A percentile compares a stretch with the other conserved stretches of the same genome.
Evolutionary conservation across 169 alveolate genomes (phyloP).

Genomic region (Plasmodium inui): DNA sequence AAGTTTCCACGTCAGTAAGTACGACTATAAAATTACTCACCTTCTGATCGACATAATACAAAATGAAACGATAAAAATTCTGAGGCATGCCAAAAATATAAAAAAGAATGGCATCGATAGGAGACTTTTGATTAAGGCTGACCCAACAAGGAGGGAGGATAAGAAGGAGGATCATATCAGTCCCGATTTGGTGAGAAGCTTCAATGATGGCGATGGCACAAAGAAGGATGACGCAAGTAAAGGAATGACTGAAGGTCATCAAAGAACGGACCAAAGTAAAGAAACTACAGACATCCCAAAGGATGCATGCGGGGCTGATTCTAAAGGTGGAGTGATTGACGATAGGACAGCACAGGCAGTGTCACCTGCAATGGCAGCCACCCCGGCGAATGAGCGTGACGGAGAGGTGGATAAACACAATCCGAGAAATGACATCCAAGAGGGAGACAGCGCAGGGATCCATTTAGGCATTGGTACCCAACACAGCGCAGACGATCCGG

Average conservation of each 20-base stretch:
- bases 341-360: neutral
- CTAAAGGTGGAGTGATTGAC: neutral
- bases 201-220: neutral
- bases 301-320: neutral
- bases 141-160: neutral
- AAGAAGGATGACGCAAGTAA: neutral
- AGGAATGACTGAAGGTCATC: neutral
- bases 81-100: slow-evolving; percentile 44
- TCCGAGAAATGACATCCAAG: neutral
- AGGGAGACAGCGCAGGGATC: neutral
- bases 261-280: neutral
- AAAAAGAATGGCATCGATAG: neutral
- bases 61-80: slow-evolving; percentile 58
- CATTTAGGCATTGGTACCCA: neutral
- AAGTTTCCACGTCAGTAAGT: slow-evolving; percentile 42
- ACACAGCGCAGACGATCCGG: neutral
- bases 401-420: neutral
- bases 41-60: slow-evolving; percentile 71
- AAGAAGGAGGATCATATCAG: neutral
- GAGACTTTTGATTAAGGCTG: neutral
- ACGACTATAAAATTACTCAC: slow-evolving; percentile 69
- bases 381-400: neutral
- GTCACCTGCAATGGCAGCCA: neutral
- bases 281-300: neutral
- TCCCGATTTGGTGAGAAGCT: neutral